Evolutionary conservation across 2,329 filamentous ascomycete species (phyloP), one percentile per base, ranked within the genome.

Genomic region (Botrytis porri): DNA sequence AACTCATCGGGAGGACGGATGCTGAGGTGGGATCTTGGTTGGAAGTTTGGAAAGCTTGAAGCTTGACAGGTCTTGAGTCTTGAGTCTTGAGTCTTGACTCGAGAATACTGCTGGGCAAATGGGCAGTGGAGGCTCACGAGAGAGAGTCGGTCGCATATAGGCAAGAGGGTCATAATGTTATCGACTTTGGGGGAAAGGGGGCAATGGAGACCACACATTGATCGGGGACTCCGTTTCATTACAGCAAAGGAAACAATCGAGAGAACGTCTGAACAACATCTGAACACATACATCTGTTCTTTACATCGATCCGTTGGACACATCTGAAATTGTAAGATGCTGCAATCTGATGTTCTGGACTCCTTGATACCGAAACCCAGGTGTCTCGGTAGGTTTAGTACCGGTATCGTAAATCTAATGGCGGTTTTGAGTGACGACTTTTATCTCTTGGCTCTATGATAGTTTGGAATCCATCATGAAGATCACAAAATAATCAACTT

Each of bases 201-300:
- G 35, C n/a, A 29, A 16, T 54, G 59, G 59, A n/a, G 35, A 62
- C 60, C 60, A 62, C 59, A 65, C 32, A 37, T 51, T 37, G 32
- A 18, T 37, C 63, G 43, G 32, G 32, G 16, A 51, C 63, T 51
- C 63, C 63, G 63, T 51, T 66, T 66, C 63, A 51, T 66, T 14
- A 65, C n/a, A 48, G 32, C 4, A 37, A 43, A 51, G 51, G 32
- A 25, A 37, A 63, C 32, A 59, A 41, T 41, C 37, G n/a, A 18
- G 35, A 32, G 32, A 12, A 51, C 45, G 63, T 65, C 63, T 45
- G 29, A 65, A 48, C 43, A 37, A 18, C 39, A 45, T 64, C 39
- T 45, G n/a, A 64, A 64, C 39, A 45, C 61, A 60, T 35, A 37
- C 12, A 22, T 45, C n/a, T 64, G 35, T 62, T 39, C 35, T 39